phyloP scores from a whole-genome alignment of 805 yeast species.

The Kuraishia ogatae region DNA sequence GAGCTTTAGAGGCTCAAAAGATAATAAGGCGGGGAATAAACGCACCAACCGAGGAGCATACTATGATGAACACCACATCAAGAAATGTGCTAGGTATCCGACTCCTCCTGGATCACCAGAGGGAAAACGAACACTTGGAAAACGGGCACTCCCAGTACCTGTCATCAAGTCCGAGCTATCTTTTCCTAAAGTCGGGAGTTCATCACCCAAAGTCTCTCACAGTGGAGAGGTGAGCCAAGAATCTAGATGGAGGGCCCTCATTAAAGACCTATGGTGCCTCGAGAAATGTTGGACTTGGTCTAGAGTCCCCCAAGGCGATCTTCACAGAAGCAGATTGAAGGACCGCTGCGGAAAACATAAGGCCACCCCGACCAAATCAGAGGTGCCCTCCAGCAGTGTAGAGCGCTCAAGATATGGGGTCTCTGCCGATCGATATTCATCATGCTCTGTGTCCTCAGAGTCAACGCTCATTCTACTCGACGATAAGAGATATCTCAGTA shows the following conservation, averaged over 20 bases:
- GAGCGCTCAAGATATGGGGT: not conserved
- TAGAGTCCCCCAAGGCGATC: not conserved
- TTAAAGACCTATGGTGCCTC: not conserved
- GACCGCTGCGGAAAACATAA: no score
- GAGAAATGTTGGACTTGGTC: not conserved
- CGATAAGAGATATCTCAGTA: not conserved
- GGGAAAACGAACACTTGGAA: no score
- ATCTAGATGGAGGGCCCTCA: not conserved
- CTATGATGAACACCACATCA: not conserved
- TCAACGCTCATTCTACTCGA: not conserved
- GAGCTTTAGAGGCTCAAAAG: no score
- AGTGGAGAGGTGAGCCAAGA: not conserved
- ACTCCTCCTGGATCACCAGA: not conserved
- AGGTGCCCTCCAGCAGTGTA: no score
- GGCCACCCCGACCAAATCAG: no score
- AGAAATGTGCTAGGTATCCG: not conserved
- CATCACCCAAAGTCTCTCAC: not conserved
- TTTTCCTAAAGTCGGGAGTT: no score
- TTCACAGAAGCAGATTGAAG: no score
- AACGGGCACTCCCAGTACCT: no score
- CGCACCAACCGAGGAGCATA: not conserved
- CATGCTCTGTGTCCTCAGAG: not conserved
- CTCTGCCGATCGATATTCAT: not conserved
- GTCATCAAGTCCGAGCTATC: no score
- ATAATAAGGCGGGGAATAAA: not conserved